A percentile compares a stretch with the other conserved stretches of the same genome.
Conservation (phyloP, 108 stramenopile species). For the Fragilaria radians region DNA sequence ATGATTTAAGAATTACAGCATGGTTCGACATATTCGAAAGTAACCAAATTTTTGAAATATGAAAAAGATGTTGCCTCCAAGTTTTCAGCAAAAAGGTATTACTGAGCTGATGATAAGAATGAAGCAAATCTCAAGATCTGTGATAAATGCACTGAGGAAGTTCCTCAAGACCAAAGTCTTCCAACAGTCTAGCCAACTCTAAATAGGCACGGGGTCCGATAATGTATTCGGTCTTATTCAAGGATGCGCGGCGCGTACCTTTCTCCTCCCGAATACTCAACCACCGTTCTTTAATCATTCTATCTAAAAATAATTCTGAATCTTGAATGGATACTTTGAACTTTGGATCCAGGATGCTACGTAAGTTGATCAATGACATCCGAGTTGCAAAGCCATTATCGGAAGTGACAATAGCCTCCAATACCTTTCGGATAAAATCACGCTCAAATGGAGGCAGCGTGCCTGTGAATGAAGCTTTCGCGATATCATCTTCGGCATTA, state of each 20-base stretch:
- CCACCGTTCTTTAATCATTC: slow-evolving; percentile 26
- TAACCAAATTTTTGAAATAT: too few relatives aligned
- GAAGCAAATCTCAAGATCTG: too few relatives aligned
- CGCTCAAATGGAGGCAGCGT: slow-evolving; percentile 36
- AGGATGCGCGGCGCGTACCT: slow-evolving; percentile 17
- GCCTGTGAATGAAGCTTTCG: slow-evolving; percentile 22
- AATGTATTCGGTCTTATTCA: slow-evolving; percentile 13
- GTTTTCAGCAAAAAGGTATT: too few relatives aligned
- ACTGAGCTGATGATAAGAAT: too few relatives aligned
- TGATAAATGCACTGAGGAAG: slow-evolving; percentile 68
- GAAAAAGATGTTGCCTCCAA: too few relatives aligned
- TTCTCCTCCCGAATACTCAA: slow-evolving; percentile 4
- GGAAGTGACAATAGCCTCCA: slow-evolving; percentile 40
- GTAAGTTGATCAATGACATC: slow-evolving; percentile 55
- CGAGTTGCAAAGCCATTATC: slow-evolving; percentile 24
- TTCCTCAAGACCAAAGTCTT: slow-evolving; percentile 42
- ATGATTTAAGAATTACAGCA: too few relatives aligned
- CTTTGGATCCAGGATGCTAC: slow-evolving; percentile 35
- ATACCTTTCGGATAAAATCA: slow-evolving; percentile 37
- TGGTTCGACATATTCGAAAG: too few relatives aligned
- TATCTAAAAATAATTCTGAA: slow-evolving; percentile 21
- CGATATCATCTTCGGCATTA: slow-evolving; percentile 23
- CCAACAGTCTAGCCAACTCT: slow-evolving; percentile 47
- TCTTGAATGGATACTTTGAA: slow-evolving; percentile 31
- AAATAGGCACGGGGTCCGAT: slow-evolving; percentile 62